Percentiles rank a stretch among this genome's conserved stretches.
phyloP scores from a whole-genome alignment of 768 basidiomycete genomes.

The Boletus rufocinnamomeus region DNA sequence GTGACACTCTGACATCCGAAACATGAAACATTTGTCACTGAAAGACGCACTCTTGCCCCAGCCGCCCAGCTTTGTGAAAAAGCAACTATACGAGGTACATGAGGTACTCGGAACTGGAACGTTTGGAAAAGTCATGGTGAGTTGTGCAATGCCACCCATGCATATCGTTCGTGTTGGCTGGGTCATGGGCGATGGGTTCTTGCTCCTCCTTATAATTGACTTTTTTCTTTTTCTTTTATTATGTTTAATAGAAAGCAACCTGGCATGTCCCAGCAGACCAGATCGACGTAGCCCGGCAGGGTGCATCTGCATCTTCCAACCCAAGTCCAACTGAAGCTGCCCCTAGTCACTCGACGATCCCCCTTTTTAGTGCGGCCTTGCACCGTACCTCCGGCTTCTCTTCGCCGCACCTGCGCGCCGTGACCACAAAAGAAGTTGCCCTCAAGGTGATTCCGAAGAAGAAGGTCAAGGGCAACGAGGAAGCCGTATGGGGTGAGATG shows the following conservation, averaged over 20 bases:
- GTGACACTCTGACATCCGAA: background rate
- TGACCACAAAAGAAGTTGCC: constrained; percentile 71
- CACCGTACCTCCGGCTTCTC: constrained; percentile 23
- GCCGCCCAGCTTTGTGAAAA: constrained; percentile 84
- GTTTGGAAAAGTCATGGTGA: constrained; percentile 88
- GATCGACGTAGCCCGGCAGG: constrained; percentile 53
- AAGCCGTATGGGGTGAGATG: constrained; percentile 91
- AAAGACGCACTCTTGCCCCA: constrained; percentile 74
- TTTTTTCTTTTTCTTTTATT: constrained; percentile 1
- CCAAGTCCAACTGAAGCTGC: constrained; percentile 22
- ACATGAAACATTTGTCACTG: constrained; percentile 39
- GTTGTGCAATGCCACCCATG: constrained; percentile 22
- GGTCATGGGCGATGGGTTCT: constrained; percentile 1
- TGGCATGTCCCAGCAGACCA: constrained; percentile 75
- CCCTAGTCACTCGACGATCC: constrained; percentile 30
- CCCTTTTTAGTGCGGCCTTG: constrained; percentile 30
- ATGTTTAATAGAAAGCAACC: constrained; percentile 56
- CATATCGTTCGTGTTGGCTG: background rate
- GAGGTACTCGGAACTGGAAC: constrained; percentile 78
- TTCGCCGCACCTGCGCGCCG: constrained; percentile 30
- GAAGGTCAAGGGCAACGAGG: constrained; percentile 90
- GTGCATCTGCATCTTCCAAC: constrained; percentile 47
- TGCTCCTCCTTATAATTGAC: constrained; percentile 1
- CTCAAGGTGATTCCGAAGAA: constrained; percentile 94
- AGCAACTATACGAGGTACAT: constrained; percentile 76